phyloP scores from a whole-genome alignment of 2,329 filamentous ascomycete species.

The Cordyceps cicadae region DNA sequence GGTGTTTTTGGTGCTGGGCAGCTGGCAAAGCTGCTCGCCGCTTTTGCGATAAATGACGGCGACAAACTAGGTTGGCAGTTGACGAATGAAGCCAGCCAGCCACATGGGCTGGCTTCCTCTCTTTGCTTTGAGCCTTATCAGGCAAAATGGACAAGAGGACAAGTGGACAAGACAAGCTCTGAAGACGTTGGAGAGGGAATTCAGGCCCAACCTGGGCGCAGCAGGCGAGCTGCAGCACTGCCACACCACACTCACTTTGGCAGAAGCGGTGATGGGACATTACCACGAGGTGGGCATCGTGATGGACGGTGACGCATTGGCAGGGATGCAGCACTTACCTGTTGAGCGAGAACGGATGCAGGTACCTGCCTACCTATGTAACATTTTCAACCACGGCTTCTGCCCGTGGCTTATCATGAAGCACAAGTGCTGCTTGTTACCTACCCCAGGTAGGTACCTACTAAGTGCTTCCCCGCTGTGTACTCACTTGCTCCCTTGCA shows the following conservation, averaged over 20 bases:
- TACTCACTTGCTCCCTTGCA: too few relatives aligned
- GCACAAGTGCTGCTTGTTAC: too few relatives aligned
- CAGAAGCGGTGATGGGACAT: not conserved
- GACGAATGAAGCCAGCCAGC: not conserved
- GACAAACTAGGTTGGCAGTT: too few relatives aligned
- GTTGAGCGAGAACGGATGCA: not conserved
- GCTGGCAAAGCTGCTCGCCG: constrained; percentile 6
- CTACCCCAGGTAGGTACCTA: too few relatives aligned
- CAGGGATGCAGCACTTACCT: too few relatives aligned
- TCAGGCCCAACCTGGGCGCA: constrained; percentile 1
- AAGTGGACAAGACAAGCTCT: not conserved
- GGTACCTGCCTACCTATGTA: too few relatives aligned
- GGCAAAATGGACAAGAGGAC: not conserved
- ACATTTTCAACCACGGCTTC: too few relatives aligned
- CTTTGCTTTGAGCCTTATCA: constrained; percentile 2
- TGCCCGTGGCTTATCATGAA: too few relatives aligned
- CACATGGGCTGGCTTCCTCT: not conserved
- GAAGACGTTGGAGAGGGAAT: not conserved
- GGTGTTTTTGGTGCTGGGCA: not conserved
- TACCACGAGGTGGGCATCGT: not conserved
- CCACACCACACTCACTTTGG: not conserved
- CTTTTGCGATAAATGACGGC: not conserved
- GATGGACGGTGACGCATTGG: not conserved
- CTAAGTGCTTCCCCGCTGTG: too few relatives aligned
- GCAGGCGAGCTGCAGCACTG: not conserved